phyloP scores from a whole-genome alignment of 768 basidiomycete genomes.

The Agaricus blazei region DNA sequence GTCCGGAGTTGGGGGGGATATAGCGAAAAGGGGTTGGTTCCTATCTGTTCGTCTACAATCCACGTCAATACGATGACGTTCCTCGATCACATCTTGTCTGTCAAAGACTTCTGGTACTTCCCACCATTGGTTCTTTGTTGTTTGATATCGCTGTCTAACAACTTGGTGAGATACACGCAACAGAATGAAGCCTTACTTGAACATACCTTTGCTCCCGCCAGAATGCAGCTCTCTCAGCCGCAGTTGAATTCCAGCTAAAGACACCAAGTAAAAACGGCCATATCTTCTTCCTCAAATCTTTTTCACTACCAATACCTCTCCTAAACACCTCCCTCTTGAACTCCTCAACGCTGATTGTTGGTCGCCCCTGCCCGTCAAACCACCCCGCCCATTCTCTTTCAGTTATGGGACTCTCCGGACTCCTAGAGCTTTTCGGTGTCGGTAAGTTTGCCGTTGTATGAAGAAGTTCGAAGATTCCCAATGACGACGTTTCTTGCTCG shows the following conservation, averaged over 20 bases:
- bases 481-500: slow-evolving; percentile 61
- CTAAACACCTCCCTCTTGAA: slow-evolving; percentile 77
- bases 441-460: slow-evolving; percentile 77
- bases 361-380: slow-evolving; percentile 71
- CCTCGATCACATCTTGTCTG: slow-evolving; percentile 79
- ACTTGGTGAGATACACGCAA: neutral
- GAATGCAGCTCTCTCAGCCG: slow-evolving; percentile 49
- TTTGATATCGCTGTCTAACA: slow-evolving; percentile 60
- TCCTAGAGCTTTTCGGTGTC: slow-evolving; percentile 77
- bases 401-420: slow-evolving; percentile 74
- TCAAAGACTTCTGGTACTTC: slow-evolving; percentile 79
- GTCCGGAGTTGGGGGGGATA: slow-evolving; percentile 25
- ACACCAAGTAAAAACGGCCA: slow-evolving; percentile 94
- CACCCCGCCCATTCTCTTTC: slow-evolving; percentile 69
- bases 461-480: slow-evolving; percentile 86
- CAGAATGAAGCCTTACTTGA: neutral
- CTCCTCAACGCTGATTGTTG: slow-evolving; percentile 59
- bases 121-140: slow-evolving; percentile 78
- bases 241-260: slow-evolving; percentile 70
- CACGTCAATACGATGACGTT: slow-evolving; percentile 92
- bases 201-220: slow-evolving; percentile 65
- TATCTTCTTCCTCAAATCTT: slow-evolving; percentile 58
- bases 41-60: slow-evolving; percentile 96
- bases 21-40: slow-evolving; percentile 83
- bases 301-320: slow-evolving; percentile 56